Percentiles rank a stretch among this genome's conserved stretches.
Evolutionary conservation across 495 filamentous ascomycete species (phyloP).

Genomic region (Neurospora sp.): DNA sequence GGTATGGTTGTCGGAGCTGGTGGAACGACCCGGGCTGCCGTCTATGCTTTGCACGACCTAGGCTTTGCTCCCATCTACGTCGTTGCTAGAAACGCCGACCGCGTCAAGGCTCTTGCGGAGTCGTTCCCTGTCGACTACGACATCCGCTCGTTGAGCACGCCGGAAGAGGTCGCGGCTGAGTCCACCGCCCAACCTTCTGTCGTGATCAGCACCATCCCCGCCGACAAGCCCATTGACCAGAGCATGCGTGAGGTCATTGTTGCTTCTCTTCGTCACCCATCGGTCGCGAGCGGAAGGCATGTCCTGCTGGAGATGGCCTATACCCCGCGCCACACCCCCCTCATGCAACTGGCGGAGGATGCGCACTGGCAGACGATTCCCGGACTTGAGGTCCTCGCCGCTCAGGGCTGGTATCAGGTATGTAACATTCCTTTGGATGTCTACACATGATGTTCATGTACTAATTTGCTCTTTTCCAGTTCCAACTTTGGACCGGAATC

Average conservation of each 20-base stretch:
- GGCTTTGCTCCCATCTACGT: constrained; percentile 80
- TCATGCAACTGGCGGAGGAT: constrained; percentile 77
- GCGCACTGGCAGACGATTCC: constrained; percentile 80
- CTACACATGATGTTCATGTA: neutral
- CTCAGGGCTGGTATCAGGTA: constrained; percentile 72
- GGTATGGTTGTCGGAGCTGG: constrained; percentile 81
- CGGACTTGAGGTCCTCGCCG: constrained; percentile 82
- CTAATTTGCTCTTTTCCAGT: constrained; percentile 33
- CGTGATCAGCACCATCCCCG: constrained; percentile 85
- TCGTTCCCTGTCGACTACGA: constrained; percentile 70
- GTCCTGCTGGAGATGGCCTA: constrained; percentile 96
- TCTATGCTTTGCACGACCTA: constrained; percentile 79
- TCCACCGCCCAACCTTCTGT: constrained; percentile 49
- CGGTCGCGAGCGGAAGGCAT: constrained; percentile 16
- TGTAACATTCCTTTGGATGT: constrained; percentile 10
- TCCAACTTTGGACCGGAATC: constrained; percentile 72
- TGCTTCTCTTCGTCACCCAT: constrained; percentile 43
- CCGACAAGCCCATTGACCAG: constrained; percentile 72
- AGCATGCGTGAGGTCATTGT: constrained; percentile 57
- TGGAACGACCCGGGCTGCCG: constrained; percentile 83
- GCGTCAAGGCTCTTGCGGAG: constrained; percentile 54
- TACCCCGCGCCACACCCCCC: constrained; percentile 67
- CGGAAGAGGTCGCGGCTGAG: constrained; percentile 38
- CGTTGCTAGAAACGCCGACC: constrained; percentile 63
- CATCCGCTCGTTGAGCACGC: constrained; percentile 51